Conservation (phyloP, 345 rosid species). For the Linum usitatissimum region DNA sequence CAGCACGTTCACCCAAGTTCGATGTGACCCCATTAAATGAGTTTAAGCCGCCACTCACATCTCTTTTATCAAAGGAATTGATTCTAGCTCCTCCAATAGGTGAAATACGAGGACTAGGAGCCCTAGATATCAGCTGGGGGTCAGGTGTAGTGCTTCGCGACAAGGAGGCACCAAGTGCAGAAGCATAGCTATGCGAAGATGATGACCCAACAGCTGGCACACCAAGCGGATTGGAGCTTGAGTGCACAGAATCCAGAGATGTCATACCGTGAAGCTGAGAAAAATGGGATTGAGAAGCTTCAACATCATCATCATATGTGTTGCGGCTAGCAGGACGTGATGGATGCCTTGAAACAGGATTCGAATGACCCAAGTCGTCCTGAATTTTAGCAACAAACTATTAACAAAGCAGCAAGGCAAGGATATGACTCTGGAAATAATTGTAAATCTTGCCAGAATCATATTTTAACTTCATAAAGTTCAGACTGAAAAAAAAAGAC, state of each 20-base stretch:
- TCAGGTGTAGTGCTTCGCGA: conserved; percentile 61
- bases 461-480: no score
- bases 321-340: conserved; percentile 53
- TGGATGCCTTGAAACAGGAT: conserved; percentile 35
- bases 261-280: conserved; percentile 31
- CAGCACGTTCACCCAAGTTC: conserved; percentile 28
- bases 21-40: conserved; percentile 31
- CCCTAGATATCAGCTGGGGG: conserved; percentile 44
- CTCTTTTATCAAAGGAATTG: conserved; percentile 39
- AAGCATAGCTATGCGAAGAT: conserved; percentile 43
- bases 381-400: conserved; percentile 23
- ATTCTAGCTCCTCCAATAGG: conserved; percentile 46
- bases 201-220: conserved; percentile 26
- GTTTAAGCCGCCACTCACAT: conserved; percentile 17
- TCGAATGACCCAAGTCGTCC: conserved; percentile 39
- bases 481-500: neutral
- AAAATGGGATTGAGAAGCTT: conserved; percentile 34
- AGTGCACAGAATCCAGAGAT: conserved; percentile 25
- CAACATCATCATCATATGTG: conserved; percentile 38
- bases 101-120: conserved; percentile 50
- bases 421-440: neutral
- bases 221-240: conserved; percentile 28
- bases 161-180: conserved; percentile 49
- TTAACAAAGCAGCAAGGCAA: conserved; percentile 8
- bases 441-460: neutral